Conservation (phyloP, 1,139 yeast genomes). For the Candida tropicalis region DNA sequence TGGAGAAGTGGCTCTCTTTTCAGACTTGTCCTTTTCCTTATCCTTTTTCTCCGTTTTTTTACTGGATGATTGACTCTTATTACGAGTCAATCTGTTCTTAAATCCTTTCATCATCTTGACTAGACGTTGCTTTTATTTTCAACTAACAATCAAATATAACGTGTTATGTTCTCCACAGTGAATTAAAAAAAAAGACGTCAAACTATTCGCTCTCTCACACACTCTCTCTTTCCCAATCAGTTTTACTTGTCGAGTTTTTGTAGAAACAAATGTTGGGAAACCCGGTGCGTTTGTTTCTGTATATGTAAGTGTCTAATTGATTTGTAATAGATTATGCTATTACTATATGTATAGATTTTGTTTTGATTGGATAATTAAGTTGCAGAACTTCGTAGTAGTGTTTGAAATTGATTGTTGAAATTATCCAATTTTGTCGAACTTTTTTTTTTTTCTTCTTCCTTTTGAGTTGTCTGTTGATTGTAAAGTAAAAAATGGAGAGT, state of each 20-base stretch:
- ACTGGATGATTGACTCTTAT: constrained; percentile 39
- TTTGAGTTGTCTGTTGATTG: constrained; percentile 4
- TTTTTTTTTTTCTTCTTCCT: constrained; percentile 1
- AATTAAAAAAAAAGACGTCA: neutral
- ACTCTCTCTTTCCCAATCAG: constrained; percentile 1
- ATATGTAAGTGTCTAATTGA: neutral
- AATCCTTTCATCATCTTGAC: constrained; percentile 55
- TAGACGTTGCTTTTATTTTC: constrained; percentile 11
- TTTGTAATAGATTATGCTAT: neutral
- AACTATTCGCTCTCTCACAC: no score
- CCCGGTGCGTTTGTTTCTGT: neutral
- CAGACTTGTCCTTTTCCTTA: constrained; percentile 28
- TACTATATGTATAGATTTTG: no score
- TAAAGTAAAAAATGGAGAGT: neutral
- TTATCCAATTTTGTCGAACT: neutral
- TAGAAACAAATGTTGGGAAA: no score
- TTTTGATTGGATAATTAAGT: no score
- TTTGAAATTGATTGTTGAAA: no score
- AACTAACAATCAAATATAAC: no score
- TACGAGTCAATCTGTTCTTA: constrained; percentile 51
- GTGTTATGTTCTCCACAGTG: constrained; percentile 6
- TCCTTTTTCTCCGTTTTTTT: constrained; percentile 41
- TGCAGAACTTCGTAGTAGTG: no score
- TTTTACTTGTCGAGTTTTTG: no score
- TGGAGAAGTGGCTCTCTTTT: constrained; percentile 18